Evolutionary conservation across 1,139 yeast species (phyloP), one percentile per base, ranked within the genome.

Genomic region (Suhomyces bribrorum): DNA sequence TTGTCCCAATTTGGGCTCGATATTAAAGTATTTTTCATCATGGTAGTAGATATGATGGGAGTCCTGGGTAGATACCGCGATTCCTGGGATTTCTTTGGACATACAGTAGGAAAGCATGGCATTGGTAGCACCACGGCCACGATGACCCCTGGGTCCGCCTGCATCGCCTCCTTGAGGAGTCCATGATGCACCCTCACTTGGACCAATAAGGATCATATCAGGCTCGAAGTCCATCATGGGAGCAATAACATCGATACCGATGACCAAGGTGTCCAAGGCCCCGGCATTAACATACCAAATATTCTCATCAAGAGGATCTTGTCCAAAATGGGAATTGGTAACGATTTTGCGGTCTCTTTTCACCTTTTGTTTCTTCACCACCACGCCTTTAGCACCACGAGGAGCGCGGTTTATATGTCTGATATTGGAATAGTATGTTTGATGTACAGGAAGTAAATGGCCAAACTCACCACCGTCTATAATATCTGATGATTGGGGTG

Each of bases 171-270:
- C 33, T n/a, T 14, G 34, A 0, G 40, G 45, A 5, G 57, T 52
- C 35, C 51, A 46, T 7, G 50, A 44, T 14, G 49, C 44, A 7
- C 68, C 68, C 44, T 63, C 69, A 38, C 63, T 59, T 3, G 77
- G 75, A 1, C 77, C 75, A 12, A 69, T 38, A 13, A 73, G 37
- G 2, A 72, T 61, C 49, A 72, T 54, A 46, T 73, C 77, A 1
- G 70, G 64, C 4, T 49, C 43, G 40, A 62, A 57, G 8, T 54
- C 52, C 0, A 65, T 57, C 40, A 64, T 60, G 2, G 74, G 73
- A 14, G 70, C 44, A 28, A 73, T 52, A 14, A 59, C 53, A 40
- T 66, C 66, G 24, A 65, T 45, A 2, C 64, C 71, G 20, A 66
- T 53, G 6, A 62, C 47, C 31, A 70, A 52, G 1, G 63, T 41